These are phyloP conservation scores for Ceratocystis albifundus DNA, from an alignment of 2,329 filamentous ascomycete genomes.

Conservation along the genomic window DNA sequence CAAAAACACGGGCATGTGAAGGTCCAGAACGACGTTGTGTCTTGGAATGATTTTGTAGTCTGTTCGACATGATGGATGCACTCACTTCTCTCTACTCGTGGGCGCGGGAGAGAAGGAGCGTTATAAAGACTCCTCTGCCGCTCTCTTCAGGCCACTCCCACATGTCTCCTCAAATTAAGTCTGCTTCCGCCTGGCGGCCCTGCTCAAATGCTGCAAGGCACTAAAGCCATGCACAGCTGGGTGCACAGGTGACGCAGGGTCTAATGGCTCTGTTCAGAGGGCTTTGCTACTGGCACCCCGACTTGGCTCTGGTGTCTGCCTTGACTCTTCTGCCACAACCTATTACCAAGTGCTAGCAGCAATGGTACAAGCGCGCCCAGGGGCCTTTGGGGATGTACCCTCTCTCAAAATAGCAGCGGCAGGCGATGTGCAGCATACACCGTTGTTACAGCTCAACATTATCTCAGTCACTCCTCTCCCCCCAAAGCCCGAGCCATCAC, in stretches of 20 bases:
- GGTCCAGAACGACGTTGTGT: background rate
- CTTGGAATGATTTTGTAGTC: background rate
- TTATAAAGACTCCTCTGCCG: background rate
- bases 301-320: background rate
- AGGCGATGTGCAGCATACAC: background rate
- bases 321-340: background rate
- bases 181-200: background rate
- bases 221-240: background rate
- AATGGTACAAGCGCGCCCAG: background rate
- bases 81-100: background rate
- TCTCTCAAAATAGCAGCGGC: background rate
- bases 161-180: background rate
- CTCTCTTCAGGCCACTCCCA: background rate
- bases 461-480: background rate
- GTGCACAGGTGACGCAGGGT: background rate
- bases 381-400: background rate
- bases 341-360: background rate
- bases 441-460: background rate
- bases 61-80: background rate
- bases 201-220: background rate
- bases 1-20: background rate
- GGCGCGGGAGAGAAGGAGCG: background rate
- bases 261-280: background rate
- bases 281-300: constrained; percentile 1
- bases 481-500: background rate